A percentile compares a stretch with the other conserved stretches of the same genome.
These are phyloP conservation scores for Ceraceosorus guamensis DNA, from an alignment of 1,284 basidiomycete species.

Conservation along the genomic window DNA sequence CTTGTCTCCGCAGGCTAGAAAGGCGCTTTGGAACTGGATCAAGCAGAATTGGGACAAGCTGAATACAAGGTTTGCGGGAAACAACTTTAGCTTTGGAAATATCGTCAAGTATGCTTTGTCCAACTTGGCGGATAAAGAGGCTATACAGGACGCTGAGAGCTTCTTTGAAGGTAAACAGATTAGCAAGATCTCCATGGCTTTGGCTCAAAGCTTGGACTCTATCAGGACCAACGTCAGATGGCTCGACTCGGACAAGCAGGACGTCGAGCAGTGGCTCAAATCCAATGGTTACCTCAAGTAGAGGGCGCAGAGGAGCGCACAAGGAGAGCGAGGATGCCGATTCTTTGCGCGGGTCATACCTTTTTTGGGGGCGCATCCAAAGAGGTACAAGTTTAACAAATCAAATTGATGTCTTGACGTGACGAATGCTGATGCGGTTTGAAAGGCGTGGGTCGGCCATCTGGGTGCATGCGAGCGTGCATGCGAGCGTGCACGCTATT, in stretches of 20 bases:
- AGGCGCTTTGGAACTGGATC: conserved; percentile 47
- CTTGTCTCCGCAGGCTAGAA: conserved; percentile 34
- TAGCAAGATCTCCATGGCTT: conserved; percentile 54
- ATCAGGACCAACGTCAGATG: conserved; percentile 59
- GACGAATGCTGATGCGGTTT: no score
- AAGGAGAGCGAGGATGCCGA: neutral
- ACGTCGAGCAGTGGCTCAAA: conserved; percentile 58
- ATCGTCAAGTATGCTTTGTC: conserved; percentile 56
- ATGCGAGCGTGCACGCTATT: no score
- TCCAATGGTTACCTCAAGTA: conserved; percentile 28
- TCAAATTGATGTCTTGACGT: no score
- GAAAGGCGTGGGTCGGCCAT: no score
- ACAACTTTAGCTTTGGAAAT: conserved; percentile 35
- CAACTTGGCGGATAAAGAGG: conserved; percentile 61
- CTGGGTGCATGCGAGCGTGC: no score
- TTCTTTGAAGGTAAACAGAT: conserved; percentile 54
- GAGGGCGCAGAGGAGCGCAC: no score
- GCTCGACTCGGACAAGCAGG: conserved; percentile 58
- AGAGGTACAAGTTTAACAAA: no score
- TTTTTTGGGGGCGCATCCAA: no score
- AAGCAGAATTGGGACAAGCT: conserved; percentile 46
- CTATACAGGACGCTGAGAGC: conserved; percentile 59
- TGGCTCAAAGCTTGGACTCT: conserved; percentile 63
- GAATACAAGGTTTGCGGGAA: conserved; percentile 58
- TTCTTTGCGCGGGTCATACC: no score